Evolutionary conservation across 805 yeast genomes (phyloP).

Genomic region (Candida adriatica): DNA sequence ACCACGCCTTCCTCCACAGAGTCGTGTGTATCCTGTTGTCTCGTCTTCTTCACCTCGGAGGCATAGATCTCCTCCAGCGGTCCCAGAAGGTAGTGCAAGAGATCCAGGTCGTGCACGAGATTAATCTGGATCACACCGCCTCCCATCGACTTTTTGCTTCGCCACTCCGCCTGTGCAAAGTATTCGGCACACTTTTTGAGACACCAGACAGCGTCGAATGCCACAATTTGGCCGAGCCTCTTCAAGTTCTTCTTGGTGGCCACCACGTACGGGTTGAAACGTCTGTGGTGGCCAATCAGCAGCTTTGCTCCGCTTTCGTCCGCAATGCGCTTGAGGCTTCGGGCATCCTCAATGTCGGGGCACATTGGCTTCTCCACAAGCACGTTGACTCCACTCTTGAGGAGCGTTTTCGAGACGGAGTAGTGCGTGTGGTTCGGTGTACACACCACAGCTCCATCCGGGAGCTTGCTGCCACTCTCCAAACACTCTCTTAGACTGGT

Average conservation of each 20-base stretch:
- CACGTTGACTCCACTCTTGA: conserved; percentile 8
- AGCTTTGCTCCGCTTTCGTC: conserved; percentile 6
- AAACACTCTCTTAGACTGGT: conserved; percentile 7
- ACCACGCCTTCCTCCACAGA: conserved; percentile 17
- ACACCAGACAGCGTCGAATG: conserved; percentile 17
- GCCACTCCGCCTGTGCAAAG: conserved; percentile 14
- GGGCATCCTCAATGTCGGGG: conserved; percentile 11
- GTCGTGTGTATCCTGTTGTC: conserved; percentile 7
- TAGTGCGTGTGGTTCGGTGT: conserved; percentile 18
- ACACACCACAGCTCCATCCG: conserved; percentile 17
- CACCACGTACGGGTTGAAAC: conserved; percentile 16
- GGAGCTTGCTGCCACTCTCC: conserved; percentile 1
- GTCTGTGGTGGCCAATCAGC: conserved; percentile 14
- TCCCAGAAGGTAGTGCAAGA: conserved; percentile 14
- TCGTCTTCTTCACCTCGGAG: conserved; percentile 9
- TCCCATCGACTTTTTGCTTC: conserved; percentile 11
- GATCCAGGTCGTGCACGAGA: conserved; percentile 16
- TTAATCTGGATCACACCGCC: conserved; percentile 17
- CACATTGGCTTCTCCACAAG: conserved; percentile 17
- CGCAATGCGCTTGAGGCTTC: conserved; percentile 5
- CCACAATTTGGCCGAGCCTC: conserved; percentile 9
- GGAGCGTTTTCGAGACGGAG: conserved; percentile 5
- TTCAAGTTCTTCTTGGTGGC: conserved; percentile 11
- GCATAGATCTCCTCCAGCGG: conserved; percentile 14
- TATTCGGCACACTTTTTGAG: conserved; percentile 14